Evolutionary conservation across 805 yeast species (phyloP).

Genomic region (Brettanomyces custersianus): DNA sequence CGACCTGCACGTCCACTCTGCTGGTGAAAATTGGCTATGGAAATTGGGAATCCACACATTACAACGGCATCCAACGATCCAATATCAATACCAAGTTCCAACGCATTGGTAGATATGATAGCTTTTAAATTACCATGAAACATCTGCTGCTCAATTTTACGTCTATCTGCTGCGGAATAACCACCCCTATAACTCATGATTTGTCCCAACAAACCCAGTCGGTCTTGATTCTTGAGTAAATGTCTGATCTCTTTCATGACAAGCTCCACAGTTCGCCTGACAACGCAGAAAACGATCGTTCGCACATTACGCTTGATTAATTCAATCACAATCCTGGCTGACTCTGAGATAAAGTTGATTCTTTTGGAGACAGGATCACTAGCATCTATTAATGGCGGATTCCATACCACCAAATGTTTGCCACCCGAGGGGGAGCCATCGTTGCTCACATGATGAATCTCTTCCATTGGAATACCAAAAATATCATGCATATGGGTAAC

Average conservation of each 20-base stretch:
- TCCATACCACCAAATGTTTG: conserved; percentile 73
- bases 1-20: conserved; percentile 98
- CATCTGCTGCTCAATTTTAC: conserved; percentile 85
- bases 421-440: conserved; percentile 90
- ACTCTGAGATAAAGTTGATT: conserved; percentile 62
- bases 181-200: conserved; percentile 96
- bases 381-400: conserved; percentile 64
- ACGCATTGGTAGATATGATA: conserved; percentile 88
- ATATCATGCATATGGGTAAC: conserved; percentile 59
- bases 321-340: conserved; percentile 65
- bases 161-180: conserved; percentile 75
- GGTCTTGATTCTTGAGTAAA: conserved; percentile 35
- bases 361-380: conserved; percentile 51
- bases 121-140: conserved; percentile 80
- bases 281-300: conserved; percentile 85
- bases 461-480: conserved; percentile 51
- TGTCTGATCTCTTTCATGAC: conserved; percentile 74
- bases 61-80: conserved; percentile 88
- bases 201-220: conserved; percentile 41
- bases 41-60: conserved; percentile 86
- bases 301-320: conserved; percentile 57
- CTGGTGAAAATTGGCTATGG: conserved; percentile 82
- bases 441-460: conserved; percentile 47
- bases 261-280: conserved; percentile 77
- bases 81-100: conserved; percentile 92